Conservation (phyloP, 768 basidiomycete species). For the Leccinum variicolor region DNA sequence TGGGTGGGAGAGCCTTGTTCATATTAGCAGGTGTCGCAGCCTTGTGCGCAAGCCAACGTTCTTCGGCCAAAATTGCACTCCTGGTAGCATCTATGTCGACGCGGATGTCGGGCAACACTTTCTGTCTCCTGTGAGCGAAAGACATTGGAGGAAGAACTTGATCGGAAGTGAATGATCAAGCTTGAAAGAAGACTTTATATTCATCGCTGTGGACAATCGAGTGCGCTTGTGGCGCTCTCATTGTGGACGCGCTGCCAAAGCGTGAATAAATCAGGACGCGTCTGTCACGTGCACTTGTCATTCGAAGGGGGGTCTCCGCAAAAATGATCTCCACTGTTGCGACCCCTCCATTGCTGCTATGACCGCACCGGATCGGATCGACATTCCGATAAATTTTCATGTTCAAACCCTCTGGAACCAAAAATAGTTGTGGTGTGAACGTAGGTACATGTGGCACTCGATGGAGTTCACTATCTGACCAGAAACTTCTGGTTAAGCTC, state of each 20-base stretch:
- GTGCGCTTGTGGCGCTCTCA: background rate
- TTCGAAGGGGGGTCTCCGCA: too few relatives aligned
- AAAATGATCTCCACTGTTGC: background rate
- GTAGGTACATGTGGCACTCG: background rate
- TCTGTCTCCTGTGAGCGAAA: conserved; percentile 7
- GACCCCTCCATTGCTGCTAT: background rate
- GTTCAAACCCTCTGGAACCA: background rate
- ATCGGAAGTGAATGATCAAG: too few relatives aligned
- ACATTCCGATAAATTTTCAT: background rate
- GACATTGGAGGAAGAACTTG: conserved; percentile 10
- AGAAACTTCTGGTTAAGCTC: background rate
- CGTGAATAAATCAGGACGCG: conserved; percentile 2
- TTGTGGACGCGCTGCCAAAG: conserved; percentile 12
- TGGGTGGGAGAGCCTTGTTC: conserved; percentile 13
- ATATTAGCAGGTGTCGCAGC: background rate
- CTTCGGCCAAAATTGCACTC: background rate
- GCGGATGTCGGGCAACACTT: conserved; percentile 23
- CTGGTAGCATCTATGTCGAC: background rate
- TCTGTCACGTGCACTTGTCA: conserved; percentile 13
- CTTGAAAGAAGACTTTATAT: conserved; percentile 3
- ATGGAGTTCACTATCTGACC: background rate
- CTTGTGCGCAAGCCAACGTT: background rate
- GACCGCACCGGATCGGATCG: background rate
- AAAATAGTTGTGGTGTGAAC: background rate
- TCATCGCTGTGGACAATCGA: conserved; percentile 2